These are phyloP conservation scores for Osmanthus fragrans DNA, from an alignment of 257 asterid genomes.

Conservation along the genomic window DNA sequence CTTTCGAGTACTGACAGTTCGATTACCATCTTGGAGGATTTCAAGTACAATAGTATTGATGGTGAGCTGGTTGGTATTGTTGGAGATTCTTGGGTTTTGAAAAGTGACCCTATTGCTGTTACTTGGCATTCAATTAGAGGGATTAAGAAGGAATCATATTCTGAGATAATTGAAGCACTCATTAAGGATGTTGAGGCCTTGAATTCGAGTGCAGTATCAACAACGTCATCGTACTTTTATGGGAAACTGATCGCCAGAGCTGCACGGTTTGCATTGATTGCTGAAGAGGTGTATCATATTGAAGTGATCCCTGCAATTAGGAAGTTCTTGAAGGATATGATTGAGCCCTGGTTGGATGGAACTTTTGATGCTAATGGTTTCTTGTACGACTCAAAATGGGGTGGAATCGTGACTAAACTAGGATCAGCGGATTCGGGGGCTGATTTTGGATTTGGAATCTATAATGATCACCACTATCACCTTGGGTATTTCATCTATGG, in stretches of 20 bases:
- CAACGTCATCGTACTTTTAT: conserved; percentile 74
- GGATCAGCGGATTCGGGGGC: conserved; percentile 79
- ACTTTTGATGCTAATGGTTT: conserved; percentile 75
- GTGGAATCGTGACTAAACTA: conserved; percentile 85
- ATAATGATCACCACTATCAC: conserved; percentile 87
- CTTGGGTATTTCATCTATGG: conserved; percentile 85
- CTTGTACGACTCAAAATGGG: conserved; percentile 83
- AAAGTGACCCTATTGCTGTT: conserved; percentile 69
- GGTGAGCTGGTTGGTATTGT: conserved; percentile 91
- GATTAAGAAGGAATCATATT: conserved; percentile 52
- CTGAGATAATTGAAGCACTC: conserved; percentile 59
- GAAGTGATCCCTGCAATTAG: conserved; percentile 67
- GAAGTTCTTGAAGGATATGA: conserved; percentile 76
- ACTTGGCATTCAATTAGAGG: conserved; percentile 91
- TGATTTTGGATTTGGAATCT: conserved; percentile 89
- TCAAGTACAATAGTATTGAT: conserved; percentile 75
- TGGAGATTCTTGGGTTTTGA: conserved; percentile 86
- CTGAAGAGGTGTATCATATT: conserved; percentile 70
- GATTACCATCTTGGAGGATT: conserved; percentile 56
- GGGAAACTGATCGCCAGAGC: conserved; percentile 90
- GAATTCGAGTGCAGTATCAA: conserved; percentile 47
- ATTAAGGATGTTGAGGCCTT: conserved; percentile 63
- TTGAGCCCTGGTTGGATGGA: conserved; percentile 92
- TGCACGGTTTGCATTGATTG: conserved; percentile 86
- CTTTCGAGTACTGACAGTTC: conserved; percentile 46